Evolutionary conservation across 805 yeast genomes (phyloP), one percentile per base, ranked within the genome.

Genomic region (Kluyveromyces aestuarii): DNA sequence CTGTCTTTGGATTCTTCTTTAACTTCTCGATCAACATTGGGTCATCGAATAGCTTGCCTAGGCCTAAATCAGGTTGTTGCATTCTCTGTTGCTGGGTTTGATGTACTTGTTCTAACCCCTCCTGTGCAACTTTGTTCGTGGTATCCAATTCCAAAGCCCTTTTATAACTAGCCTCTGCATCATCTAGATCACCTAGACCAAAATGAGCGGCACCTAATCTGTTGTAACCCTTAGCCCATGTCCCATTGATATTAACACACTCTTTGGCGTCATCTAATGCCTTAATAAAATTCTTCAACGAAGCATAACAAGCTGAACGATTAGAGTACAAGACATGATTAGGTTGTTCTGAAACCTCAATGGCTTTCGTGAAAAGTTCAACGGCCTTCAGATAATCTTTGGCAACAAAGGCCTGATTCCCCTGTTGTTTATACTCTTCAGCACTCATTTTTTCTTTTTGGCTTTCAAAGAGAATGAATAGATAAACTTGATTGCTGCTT

Each of bases 151-250:
- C 85, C 55, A 91, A 70, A 8, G 96, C 95, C 65, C 84, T 83
- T 54, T 80, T 72, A 68, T 88, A 91, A 25, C 84, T 73, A 27
- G 67, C 66, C 56, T 77, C 78, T 42, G 98, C 93, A 19, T 79
- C 85, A 30, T 85, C 89, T 45, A 82, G 75, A 51, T 86, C 77
- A 16, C 88, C 88, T 51, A 85, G 72, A n/a, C 99, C 99, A 60
- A 75, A 83, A 45, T 83, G 80, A 33, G 99, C 99, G 55, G 97
- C 90, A 51, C 87, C 99, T 37, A 85, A 84, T 69, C 99, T 82
- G 61, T 82, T 85, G 73, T 85, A 87, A 44, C 98, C 99, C 70
- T 93, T 93, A 19, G 96, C 89, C 98, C 98, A 93, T 2, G 83
- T 55, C 14, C 89, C 82, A 55, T 86, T 87, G 69, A 89, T 81